Percentiles rank a stretch among this genome's conserved stretches.
Conservation (phyloP, 2,329 filamentous ascomycete species). For the Neofusicoccum laricinum region DNA sequence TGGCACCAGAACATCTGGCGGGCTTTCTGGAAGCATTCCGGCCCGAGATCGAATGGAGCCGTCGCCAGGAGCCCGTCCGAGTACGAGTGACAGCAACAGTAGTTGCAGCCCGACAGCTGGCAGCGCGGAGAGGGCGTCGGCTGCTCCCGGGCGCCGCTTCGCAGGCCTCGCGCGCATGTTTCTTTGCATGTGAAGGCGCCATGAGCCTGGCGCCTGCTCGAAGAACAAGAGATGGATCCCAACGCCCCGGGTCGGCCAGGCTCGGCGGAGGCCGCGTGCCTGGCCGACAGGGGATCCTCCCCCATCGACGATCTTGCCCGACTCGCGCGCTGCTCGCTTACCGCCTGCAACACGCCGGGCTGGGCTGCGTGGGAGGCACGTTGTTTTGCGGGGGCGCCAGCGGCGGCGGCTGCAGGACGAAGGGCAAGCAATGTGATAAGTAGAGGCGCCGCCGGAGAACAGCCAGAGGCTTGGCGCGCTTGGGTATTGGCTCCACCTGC, state of each 20-base stretch:
- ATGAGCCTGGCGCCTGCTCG: conserved; percentile 1
- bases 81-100: not conserved
- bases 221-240: conserved; percentile 14
- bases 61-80: not conserved
- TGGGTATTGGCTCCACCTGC: conserved; percentile 13
- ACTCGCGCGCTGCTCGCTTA: conserved; percentile 10
- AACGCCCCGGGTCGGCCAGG: conserved; percentile 12
- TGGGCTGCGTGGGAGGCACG: conserved; percentile 6
- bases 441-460: not conserved
- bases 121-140: conserved; percentile 1
- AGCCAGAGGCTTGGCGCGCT: not conserved
- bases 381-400: conserved; percentile 12
- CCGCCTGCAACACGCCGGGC: conserved; percentile 9
- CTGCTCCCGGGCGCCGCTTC: conserved; percentile 1
- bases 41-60: not conserved
- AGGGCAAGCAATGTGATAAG: not conserved
- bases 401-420: not conserved
- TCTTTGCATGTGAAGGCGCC: conserved; percentile 14
- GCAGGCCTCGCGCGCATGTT: not conserved
- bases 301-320: conserved; percentile 17
- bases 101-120: not conserved
- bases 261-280: conserved; percentile 17
- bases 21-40: conserved; percentile 4
- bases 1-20: not conserved
- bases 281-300: conserved; percentile 16